phyloP scores from a whole-genome alignment of 768 basidiomycete species.

The Pleurotus sapidus region DNA sequence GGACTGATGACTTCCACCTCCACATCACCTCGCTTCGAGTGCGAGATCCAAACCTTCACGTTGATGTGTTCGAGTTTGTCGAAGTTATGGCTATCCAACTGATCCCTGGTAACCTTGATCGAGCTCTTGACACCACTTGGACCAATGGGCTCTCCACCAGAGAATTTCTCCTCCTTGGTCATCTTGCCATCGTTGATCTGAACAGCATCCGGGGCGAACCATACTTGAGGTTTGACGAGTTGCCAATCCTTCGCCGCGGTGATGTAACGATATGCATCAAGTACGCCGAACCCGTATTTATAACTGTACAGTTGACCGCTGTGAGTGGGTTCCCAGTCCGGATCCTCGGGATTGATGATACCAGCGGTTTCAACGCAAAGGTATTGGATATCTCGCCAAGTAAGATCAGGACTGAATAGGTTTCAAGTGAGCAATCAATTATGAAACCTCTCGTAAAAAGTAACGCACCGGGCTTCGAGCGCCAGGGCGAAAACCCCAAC shows the following conservation, averaged over 20 bases:
- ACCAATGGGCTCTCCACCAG: slow-evolving; percentile 66
- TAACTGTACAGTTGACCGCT: slow-evolving; percentile 67
- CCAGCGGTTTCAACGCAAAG: slow-evolving; percentile 76
- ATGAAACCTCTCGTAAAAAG: slow-evolving; percentile 3
- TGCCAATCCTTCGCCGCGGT: slow-evolving; percentile 80
- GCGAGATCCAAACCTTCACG: slow-evolving; percentile 90
- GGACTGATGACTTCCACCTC: slow-evolving; percentile 90
- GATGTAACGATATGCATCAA: slow-evolving; percentile 83
- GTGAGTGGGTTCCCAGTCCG: slow-evolving; percentile 89
- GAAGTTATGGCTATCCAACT: slow-evolving; percentile 73
- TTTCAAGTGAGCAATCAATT: slow-evolving; percentile 4
- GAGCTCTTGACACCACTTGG: slow-evolving; percentile 61
- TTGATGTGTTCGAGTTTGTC: slow-evolving; percentile 92
- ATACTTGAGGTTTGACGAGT: slow-evolving; percentile 91
- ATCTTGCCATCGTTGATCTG: slow-evolving; percentile 64
- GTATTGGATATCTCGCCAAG: slow-evolving; percentile 96
- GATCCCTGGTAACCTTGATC: slow-evolving; percentile 62
- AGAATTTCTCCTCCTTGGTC: slow-evolving; percentile 46
- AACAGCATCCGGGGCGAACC: slow-evolving; percentile 75
- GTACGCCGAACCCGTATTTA: slow-evolving; percentile 93
- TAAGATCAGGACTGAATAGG: slow-evolving; percentile 74
- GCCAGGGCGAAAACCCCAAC: slow-evolving; percentile 92
- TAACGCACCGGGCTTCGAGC: slow-evolving; percentile 72
- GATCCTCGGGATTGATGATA: slow-evolving; percentile 82
- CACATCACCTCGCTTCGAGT: slow-evolving; percentile 83